A percentile compares a stretch with the other conserved stretches of the same genome.
Evolutionary conservation across 176 grass and related monocot species (phyloP).

Genomic region (Triticum dicoccoides): DNA sequence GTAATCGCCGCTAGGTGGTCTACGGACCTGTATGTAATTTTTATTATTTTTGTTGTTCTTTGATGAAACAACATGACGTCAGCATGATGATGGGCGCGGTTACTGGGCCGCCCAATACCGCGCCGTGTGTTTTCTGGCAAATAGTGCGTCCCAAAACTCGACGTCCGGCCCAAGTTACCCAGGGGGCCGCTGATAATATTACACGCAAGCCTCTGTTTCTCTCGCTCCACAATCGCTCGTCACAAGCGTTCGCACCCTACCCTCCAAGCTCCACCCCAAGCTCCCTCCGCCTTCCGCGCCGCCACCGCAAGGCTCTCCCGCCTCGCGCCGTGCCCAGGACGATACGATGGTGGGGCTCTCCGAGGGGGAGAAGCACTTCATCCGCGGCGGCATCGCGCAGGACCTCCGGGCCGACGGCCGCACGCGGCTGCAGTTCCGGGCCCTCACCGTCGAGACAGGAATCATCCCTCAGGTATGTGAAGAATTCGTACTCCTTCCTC

Average conservation of each 20-base stretch:
- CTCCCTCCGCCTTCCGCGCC: neutral
- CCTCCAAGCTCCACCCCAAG: neutral
- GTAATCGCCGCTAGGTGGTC: too few relatives aligned
- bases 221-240: neutral
- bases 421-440: constrained; percentile 59
- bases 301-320: neutral
- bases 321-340: neutral
- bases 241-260: neutral
- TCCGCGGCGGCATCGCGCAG: constrained; percentile 58
- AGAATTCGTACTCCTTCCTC: too few relatives aligned
- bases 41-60: too few relatives aligned
- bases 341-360: constrained; percentile 74
- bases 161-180: too few relatives aligned
- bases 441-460: constrained; percentile 65
- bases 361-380: constrained; percentile 73
- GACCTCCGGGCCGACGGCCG: constrained; percentile 79
- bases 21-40: too few relatives aligned
- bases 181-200: too few relatives aligned
- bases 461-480: constrained; percentile 71
- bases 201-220: neutral
- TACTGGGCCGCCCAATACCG: too few relatives aligned
- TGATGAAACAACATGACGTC: too few relatives aligned
- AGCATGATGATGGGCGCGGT: too few relatives aligned
- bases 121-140: too few relatives aligned
- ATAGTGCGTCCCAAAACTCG: too few relatives aligned